These are phyloP conservation scores for Russula emetica DNA, from an alignment of 768 basidiomycete species.

Conservation along the genomic window DNA sequence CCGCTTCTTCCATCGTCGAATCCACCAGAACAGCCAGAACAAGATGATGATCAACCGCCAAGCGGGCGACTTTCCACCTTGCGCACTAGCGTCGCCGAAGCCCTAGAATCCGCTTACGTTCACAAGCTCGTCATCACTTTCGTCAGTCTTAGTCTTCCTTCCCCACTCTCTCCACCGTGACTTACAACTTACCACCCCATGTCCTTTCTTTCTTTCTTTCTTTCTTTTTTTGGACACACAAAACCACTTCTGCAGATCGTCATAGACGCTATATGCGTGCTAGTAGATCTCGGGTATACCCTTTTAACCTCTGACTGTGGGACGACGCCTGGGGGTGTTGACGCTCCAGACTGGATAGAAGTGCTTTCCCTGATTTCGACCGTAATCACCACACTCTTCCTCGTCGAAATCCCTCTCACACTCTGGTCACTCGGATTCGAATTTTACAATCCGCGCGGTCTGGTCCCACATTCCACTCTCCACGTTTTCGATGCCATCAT, in stretches of 20 bases:
- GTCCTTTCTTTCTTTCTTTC: not conserved
- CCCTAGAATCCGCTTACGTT: constrained; percentile 11
- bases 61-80: not conserved
- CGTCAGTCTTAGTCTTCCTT: constrained; percentile 8
- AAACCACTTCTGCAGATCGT: constrained; percentile 41
- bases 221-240: too few species aligned
- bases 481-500: constrained; percentile 72
- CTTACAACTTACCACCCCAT: not conserved
- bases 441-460: constrained; percentile 60
- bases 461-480: constrained; percentile 51
- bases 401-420: constrained; percentile 70
- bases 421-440: constrained; percentile 61
- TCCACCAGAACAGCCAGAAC: not conserved
- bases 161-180: too few species aligned
- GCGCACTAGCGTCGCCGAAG: constrained; percentile 20
- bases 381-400: constrained; percentile 64
- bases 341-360: constrained; percentile 58
- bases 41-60: not conserved
- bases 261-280: constrained; percentile 66
- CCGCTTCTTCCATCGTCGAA: constrained; percentile 29
- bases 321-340: constrained; percentile 39
- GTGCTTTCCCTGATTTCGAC: constrained; percentile 59
- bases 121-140: constrained; percentile 29
- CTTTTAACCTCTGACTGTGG: constrained; percentile 55
- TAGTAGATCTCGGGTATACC: constrained; percentile 64